phyloP scores from a whole-genome alignment of 1,139 yeast genomes.

The Scheffersomyces illinoinensis region DNA sequence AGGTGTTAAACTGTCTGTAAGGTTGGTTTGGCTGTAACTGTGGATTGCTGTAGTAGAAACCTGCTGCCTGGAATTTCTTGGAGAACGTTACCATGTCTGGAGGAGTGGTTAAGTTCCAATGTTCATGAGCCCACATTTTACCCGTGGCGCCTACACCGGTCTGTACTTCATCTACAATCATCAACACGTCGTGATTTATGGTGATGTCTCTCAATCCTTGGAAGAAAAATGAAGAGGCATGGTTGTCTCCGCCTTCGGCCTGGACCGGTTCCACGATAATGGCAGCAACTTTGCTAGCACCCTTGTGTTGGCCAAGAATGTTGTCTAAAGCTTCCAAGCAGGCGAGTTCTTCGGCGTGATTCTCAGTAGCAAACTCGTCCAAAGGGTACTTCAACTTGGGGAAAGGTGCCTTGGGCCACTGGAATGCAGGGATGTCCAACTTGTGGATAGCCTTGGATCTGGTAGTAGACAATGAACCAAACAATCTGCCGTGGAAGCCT shows the following conservation, averaged over 20 bases:
- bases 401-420: conserved; percentile 78
- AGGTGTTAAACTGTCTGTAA: conserved; percentile 77
- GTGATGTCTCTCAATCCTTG: conserved; percentile 68
- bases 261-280: conserved; percentile 72
- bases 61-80: conserved; percentile 79
- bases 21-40: conserved; percentile 62
- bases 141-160: conserved; percentile 79
- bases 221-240: conserved; percentile 59
- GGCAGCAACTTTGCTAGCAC: conserved; percentile 56
- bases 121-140: conserved; percentile 73
- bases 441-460: conserved; percentile 77
- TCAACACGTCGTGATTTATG: conserved; percentile 54
- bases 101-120: conserved; percentile 61
- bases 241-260: conserved; percentile 78
- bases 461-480: conserved; percentile 72
- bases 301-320: conserved; percentile 27
- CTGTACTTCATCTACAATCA: conserved; percentile 74
- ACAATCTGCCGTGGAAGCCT: conserved; percentile 76
- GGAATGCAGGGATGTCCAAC: conserved; percentile 72
- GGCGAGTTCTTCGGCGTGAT: conserved; percentile 59
- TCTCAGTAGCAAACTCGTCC: conserved; percentile 50
- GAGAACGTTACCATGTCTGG: conserved; percentile 77
- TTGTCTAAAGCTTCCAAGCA: conserved; percentile 60
- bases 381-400: conserved; percentile 68
- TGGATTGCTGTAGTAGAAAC: conserved; percentile 69